A percentile compares a stretch with the other conserved stretches of the same genome.
Conservation (phyloP, 2,329 filamentous ascomycete genomes). For the Phialocephala sp. region DNA sequence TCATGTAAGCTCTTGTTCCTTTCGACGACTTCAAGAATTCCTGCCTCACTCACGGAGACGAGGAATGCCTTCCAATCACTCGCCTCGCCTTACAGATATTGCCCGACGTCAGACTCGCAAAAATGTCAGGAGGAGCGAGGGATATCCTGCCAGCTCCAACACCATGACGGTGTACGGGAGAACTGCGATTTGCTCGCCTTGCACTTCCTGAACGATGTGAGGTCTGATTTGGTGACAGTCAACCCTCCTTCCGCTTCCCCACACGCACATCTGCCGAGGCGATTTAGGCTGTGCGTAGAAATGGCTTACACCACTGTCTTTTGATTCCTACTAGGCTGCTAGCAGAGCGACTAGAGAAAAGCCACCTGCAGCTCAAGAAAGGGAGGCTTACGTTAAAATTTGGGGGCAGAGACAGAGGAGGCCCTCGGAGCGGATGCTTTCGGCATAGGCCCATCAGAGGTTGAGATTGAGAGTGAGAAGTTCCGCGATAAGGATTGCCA, state of each 20-base stretch:
- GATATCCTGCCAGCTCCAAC: neutral
- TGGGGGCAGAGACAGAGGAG: neutral
- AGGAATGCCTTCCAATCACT: neutral
- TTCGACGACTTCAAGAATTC: neutral
- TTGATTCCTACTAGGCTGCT: neutral
- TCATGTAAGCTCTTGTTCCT: neutral
- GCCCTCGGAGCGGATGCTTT: neutral
- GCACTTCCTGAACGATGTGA: conserved; percentile 2
- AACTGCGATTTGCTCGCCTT: conserved; percentile 6
- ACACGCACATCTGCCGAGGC: conserved; percentile 3
- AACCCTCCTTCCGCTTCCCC: neutral
- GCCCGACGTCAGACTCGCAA: neutral
- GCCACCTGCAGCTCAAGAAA: conserved; percentile 1
- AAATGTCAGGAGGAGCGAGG: neutral
- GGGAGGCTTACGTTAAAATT: conserved; percentile 4
- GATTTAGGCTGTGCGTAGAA: conserved; percentile 9
- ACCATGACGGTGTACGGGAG: neutral
- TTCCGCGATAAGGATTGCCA: conserved; percentile 1
- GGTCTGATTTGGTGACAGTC: neutral
- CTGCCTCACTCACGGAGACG: conserved; percentile 2
- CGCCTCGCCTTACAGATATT: conserved; percentile 7
- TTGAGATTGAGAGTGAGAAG: neutral
- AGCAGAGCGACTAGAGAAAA: conserved; percentile 1
- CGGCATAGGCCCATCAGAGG: neutral
- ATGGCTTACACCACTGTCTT: neutral